Evolutionary conservation across 306 rosid genomes (phyloP).

Genomic region (Vachellia collinsii): DNA sequence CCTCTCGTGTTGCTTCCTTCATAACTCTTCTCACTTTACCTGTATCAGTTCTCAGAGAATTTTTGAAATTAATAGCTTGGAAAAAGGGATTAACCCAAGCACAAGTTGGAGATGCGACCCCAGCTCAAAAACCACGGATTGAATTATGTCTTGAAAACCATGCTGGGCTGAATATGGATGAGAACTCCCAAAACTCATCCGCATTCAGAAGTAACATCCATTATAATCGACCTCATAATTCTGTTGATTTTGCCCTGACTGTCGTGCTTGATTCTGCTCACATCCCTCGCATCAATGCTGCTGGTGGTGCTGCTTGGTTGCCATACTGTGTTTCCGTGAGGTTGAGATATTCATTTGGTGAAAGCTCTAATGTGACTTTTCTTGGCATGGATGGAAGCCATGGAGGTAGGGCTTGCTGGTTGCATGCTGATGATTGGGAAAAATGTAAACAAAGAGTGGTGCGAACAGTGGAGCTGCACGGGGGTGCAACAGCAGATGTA

Average conservation of each 20-base stretch:
- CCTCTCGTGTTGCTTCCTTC: slow-evolving; percentile 98
- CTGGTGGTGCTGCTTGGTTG: slow-evolving; percentile 99
- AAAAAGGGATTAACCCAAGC: slow-evolving; percentile 85
- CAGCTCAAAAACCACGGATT: slow-evolving; percentile 89
- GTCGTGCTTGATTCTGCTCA: slow-evolving; percentile 97
- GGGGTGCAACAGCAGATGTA: slow-evolving; percentile 62
- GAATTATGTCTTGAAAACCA: slow-evolving; percentile 99
- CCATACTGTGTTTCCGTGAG: slow-evolving; percentile 95
- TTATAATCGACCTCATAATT: slow-evolving; percentile 81
- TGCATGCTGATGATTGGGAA: slow-evolving; percentile 88
- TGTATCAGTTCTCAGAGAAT: slow-evolving; percentile 87
- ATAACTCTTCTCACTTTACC: slow-evolving; percentile 97
- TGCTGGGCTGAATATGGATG: slow-evolving; percentile 64
- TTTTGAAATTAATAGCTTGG: slow-evolving; percentile 96
- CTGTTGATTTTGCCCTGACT: slow-evolving; percentile 92
- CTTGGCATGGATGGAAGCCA: slow-evolving; percentile 98
- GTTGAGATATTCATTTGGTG: slow-evolving; percentile 86
- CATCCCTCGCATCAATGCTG: slow-evolving; percentile 88
- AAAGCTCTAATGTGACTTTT: slow-evolving; percentile 74
- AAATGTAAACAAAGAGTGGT: slow-evolving; percentile 80
- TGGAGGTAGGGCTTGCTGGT: slow-evolving; percentile 97
- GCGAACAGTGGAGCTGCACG: slow-evolving; percentile 69
- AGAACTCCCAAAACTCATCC: slow-evolving; percentile 62
- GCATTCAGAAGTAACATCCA: slow-evolving; percentile 90
- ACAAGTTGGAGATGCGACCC: slow-evolving; percentile 86